Base-by-base conservation (phyloP, 2,329 filamentous ascomycete genomes). In the Diaporthe velutina region DNA sequence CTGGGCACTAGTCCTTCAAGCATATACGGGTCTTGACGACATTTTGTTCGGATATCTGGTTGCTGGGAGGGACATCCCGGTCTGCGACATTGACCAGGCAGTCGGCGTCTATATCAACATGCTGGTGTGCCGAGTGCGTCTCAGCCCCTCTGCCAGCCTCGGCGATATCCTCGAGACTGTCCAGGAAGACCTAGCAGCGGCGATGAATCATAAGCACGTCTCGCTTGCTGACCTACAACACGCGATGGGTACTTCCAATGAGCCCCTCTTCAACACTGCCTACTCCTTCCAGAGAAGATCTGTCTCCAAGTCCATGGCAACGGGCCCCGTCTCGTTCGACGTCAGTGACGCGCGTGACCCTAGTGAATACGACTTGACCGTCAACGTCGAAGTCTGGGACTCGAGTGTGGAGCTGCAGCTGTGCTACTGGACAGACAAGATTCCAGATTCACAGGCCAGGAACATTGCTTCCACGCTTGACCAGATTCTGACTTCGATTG, bases 51-150 rank as follows among this genome's bases (percentile, higher is more conserved):
- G 58, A 22, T 61, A 61, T 61, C n/a, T 61, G 38, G 58, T 61
- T 15, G n/a, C 58, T 19, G 58, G 58, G 15, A 61, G 58, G 58
- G 58, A 61, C 38, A 22, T 42, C n/a, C 58, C 58, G 0, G 58
- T 61, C n/a, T 28, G 15, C 38, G 35, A 61, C 9, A 61, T 61
- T 30, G 58, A 61, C 15, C 58, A 61, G n/a, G 58, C 58, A 61
- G 35, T 61, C 15, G 58, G 58, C 7, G 58, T 61, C 58, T 61
- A 28, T 6, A 28, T 61, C 15, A 61, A 28, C 38, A 61, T 61
- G 58, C 58, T 61, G 58, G 58, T 61, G 15, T 61, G 58, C 58
- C 58, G 58, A 28, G 58, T 61, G 38, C 58, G 58, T 61, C n/a
- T 61, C 35, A 42, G n/a, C n/a, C n/a, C 58, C 13, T 28, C 58